phyloP scores from a whole-genome alignment of 352 stramenopile genomes.

The Globisporangium polare region DNA sequence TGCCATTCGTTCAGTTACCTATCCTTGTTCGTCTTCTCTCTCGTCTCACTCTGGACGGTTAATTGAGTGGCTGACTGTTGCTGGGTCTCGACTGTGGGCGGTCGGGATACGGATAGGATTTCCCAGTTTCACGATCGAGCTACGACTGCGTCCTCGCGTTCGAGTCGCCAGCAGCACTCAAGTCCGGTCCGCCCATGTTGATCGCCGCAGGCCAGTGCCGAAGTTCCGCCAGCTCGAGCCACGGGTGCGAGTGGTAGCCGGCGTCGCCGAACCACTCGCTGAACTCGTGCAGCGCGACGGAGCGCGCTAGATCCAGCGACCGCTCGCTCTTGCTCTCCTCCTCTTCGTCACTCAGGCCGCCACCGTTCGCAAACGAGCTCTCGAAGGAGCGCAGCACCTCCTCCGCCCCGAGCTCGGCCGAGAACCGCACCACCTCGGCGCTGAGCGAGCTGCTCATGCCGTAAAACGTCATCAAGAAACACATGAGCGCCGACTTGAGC shows the following conservation, averaged over 20 bases:
- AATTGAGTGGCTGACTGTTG: background rate
- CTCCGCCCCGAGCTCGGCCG: slow-evolving; percentile 58
- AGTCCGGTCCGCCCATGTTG: slow-evolving; percentile 42
- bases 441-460: slow-evolving; percentile 77
- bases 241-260: slow-evolving; percentile 63
- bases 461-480: slow-evolving; percentile 83
- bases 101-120: no score
- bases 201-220: slow-evolving; percentile 75
- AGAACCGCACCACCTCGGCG: slow-evolving; percentile 67
- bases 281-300: slow-evolving; percentile 63
- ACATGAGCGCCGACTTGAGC: slow-evolving; percentile 61
- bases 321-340: slow-evolving; percentile 22
- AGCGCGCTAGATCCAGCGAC: slow-evolving; percentile 30
- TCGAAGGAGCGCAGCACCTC: slow-evolving; percentile 64
- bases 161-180: background rate
- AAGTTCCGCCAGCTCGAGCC: slow-evolving; percentile 77
- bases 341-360: slow-evolving; percentile 19
- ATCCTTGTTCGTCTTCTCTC: background rate
- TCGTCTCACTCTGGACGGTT: slow-evolving; percentile 1
- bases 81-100: slow-evolving; percentile 1
- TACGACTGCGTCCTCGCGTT: background rate
- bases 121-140: no score
- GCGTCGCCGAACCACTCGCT: slow-evolving; percentile 70
- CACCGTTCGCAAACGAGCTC: slow-evolving; percentile 12
- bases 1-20: background rate